phyloP scores from a whole-genome alignment of 352 stramenopile species.

The Pythium biforme region DNA sequence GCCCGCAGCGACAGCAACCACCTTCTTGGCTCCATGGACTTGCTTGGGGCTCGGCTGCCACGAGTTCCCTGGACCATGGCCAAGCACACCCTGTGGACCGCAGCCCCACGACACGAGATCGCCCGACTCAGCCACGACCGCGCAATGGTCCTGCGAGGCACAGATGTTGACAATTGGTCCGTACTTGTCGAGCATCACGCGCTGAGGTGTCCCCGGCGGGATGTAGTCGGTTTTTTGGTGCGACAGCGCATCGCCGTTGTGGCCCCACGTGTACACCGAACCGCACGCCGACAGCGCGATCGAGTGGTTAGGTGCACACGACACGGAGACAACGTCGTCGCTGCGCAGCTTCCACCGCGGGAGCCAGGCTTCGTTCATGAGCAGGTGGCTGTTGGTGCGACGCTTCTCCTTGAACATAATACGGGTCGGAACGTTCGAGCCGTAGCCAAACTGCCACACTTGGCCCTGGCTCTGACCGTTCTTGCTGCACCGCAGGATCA shows the following conservation, averaged over 20 bases:
- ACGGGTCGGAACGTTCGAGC: constrained; percentile 62
- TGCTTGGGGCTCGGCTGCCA: constrained; percentile 82
- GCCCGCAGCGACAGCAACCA: constrained; percentile 55
- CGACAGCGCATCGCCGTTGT: constrained; percentile 66
- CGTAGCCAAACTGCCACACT: constrained; percentile 81
- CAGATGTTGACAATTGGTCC: constrained; percentile 54
- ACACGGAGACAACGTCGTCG: constrained; percentile 65
- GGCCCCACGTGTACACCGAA: constrained; percentile 74
- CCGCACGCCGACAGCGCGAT: constrained; percentile 67
- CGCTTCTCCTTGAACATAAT: constrained; percentile 52
- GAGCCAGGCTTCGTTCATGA: constrained; percentile 58
- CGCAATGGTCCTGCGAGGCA: constrained; percentile 76
- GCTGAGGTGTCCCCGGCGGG: constrained; percentile 42
- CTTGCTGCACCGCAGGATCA: constrained; percentile 55
- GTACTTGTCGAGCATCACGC: constrained; percentile 44
- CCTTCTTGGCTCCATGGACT: constrained; percentile 73
- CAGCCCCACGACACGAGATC: constrained; percentile 79
- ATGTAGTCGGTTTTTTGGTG: constrained; percentile 32
- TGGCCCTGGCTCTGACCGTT: constrained; percentile 61
- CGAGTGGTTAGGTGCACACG: constrained; percentile 75
- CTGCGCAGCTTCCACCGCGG: constrained; percentile 50
- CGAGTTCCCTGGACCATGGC: constrained; percentile 66
- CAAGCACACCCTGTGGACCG: constrained; percentile 64
- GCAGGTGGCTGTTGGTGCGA: constrained; percentile 30
- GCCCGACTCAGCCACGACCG: constrained; percentile 58